Percentiles rank a stretch among this genome's conserved stretches.
Evolutionary conservation across 495 filamentous ascomycete genomes (phyloP).

Genomic region (Antarctomyces pellizariae): DNA sequence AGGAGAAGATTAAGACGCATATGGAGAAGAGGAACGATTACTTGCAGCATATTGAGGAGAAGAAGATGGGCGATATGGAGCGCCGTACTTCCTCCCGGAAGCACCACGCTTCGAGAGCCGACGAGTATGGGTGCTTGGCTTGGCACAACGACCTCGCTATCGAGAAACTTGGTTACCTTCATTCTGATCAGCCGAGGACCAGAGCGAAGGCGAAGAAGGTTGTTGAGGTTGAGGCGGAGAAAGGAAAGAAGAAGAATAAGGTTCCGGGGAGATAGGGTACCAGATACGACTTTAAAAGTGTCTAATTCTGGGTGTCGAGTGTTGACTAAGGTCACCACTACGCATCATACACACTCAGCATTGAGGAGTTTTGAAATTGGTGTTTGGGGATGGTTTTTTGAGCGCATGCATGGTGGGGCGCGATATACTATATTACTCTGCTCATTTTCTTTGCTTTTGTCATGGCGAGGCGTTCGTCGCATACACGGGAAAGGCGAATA

Average conservation of each 20-base stretch:
- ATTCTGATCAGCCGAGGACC: slow-evolving; percentile 51
- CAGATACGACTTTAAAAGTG: slow-evolving; percentile 19
- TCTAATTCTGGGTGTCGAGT: too few species aligned
- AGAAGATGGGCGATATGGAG: slow-evolving; percentile 26
- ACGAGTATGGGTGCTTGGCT: slow-evolving; percentile 42
- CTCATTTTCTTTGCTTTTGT: too few species aligned
- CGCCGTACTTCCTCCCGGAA: slow-evolving; percentile 57
- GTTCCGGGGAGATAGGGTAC: slow-evolving; percentile 23
- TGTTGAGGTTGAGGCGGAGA: slow-evolving; percentile 11
- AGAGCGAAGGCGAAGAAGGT: slow-evolving; percentile 32
- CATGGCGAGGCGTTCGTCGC: too few species aligned
- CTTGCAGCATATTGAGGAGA: slow-evolving; percentile 31
- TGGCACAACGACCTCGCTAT: slow-evolving; percentile 69
- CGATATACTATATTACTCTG: too few species aligned
- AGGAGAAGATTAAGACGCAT: slow-evolving; percentile 48
- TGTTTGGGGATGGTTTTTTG: too few species aligned
- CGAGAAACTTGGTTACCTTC: slow-evolving; percentile 56
- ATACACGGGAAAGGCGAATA: too few species aligned
- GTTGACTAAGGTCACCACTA: too few species aligned
- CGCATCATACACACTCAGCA: too few species aligned
- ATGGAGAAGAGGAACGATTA: slow-evolving; percentile 64
- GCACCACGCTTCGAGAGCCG: slow-evolving; percentile 25
- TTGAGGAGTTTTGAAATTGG: too few species aligned
- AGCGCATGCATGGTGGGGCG: too few species aligned
- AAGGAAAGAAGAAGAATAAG: slow-evolving; percentile 20